Evolutionary conservation across 768 basidiomycete genomes (phyloP).

Genomic region (Hirschioporus abietinus): DNA sequence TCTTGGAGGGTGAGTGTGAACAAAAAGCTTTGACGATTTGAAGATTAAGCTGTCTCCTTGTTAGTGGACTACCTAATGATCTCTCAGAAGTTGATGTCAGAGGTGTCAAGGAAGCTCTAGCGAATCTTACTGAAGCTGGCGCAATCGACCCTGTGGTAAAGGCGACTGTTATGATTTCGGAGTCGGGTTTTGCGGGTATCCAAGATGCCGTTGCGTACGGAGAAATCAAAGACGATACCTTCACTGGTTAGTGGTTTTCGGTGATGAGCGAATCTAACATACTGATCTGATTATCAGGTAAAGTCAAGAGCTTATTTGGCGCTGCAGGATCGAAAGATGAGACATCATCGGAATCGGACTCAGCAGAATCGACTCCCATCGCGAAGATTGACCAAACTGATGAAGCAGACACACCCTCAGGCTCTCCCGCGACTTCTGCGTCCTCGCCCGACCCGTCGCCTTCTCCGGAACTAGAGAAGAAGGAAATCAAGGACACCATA

Average conservation of each 20-base stretch:
- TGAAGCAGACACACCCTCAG: slow-evolving; percentile 23
- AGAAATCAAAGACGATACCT: slow-evolving; percentile 74
- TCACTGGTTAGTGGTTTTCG: neutral
- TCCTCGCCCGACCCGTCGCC: slow-evolving; percentile 4
- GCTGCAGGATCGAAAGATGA: slow-evolving; percentile 41
- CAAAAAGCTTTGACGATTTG: slow-evolving; percentile 5
- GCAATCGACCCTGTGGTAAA: slow-evolving; percentile 82
- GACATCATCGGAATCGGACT: slow-evolving; percentile 32
- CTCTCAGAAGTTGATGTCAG: slow-evolving; percentile 68
- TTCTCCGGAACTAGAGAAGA: slow-evolving; percentile 25
- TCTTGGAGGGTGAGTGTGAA: slow-evolving; percentile 49
- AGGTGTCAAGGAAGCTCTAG: slow-evolving; percentile 71
- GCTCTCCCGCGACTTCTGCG: slow-evolving; percentile 6
- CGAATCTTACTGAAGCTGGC: slow-evolving; percentile 79
- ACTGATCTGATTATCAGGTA: slow-evolving; percentile 39
- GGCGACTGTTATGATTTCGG: slow-evolving; percentile 75
- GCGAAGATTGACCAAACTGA: slow-evolving; percentile 32
- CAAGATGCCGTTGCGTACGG: slow-evolving; percentile 75
- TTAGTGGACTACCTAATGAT: slow-evolving; percentile 65
- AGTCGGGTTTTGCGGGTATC: slow-evolving; percentile 81
- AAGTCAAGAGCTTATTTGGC: slow-evolving; percentile 85
- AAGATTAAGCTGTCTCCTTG: slow-evolving; percentile 8
- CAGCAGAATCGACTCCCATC: slow-evolving; percentile 24
- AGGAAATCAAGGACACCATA: slow-evolving; percentile 53
- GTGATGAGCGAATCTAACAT: slow-evolving; percentile 8